phyloP scores from a whole-genome alignment of 2,329 filamentous ascomycete species.

The Penicillium sp. region DNA sequence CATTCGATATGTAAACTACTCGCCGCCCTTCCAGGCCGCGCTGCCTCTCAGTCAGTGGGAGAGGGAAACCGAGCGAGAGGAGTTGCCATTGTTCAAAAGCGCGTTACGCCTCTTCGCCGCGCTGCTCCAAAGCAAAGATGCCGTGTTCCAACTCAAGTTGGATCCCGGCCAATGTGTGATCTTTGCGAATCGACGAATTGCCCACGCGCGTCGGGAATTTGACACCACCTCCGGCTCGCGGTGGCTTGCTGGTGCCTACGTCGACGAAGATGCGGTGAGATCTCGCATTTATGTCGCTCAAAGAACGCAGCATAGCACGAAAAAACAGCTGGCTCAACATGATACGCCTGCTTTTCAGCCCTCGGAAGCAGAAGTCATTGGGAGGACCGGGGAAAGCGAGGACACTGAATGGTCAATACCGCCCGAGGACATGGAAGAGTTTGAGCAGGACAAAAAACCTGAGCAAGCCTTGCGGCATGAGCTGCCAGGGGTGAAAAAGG shows the following conservation, averaged over 20 bases:
- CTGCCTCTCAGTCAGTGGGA: conserved; percentile 19
- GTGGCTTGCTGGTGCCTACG: conserved; percentile 83
- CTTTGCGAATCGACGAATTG: conserved; percentile 83
- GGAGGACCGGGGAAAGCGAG: no score
- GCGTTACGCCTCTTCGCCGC: conserved; percentile 60
- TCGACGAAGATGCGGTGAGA: conserved; percentile 63
- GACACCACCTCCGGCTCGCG: conserved; percentile 62
- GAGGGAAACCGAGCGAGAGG: not conserved
- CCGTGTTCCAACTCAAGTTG: conserved; percentile 68
- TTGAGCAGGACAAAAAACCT: no score
- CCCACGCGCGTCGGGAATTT: conserved; percentile 80
- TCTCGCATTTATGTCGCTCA: conserved; percentile 47
- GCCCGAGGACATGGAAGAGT: no score
- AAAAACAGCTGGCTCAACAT: no score
- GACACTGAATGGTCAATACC: no score
- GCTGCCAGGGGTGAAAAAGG: no score
- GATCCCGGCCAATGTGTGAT: conserved; percentile 81
- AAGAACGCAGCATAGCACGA: conserved; percentile 7
- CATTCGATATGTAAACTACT: conserved; percentile 60
- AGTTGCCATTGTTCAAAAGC: not conserved
- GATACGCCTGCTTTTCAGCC: no score
- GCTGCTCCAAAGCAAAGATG: conserved; percentile 56
- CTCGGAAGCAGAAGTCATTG: no score
- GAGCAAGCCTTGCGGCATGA: no score
- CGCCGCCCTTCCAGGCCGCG: conserved; percentile 74